Conservation (phyloP, 202 grass and related monocot species). For the Carex arenaria region DNA sequence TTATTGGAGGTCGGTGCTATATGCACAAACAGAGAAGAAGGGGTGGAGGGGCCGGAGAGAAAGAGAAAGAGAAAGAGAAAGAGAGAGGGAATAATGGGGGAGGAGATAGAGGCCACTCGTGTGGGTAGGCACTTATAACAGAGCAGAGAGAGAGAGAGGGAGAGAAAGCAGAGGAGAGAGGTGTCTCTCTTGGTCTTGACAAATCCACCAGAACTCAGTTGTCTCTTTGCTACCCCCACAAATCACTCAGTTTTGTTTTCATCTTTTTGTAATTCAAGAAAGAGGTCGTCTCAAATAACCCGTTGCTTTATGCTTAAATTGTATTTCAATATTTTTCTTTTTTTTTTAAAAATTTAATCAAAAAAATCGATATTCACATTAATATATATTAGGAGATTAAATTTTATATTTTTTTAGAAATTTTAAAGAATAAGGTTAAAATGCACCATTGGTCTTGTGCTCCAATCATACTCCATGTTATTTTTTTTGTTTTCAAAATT, state of each 20-base stretch:
- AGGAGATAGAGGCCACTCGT: slow-evolving; percentile 80
- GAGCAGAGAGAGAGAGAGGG: slow-evolving; percentile 13
- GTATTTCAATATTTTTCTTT: too few relatives aligned
- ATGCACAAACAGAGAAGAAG: background rate
- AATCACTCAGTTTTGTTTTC: background rate
- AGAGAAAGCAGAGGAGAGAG: slow-evolving; percentile 27
- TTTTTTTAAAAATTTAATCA: too few relatives aligned
- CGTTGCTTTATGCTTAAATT: too few relatives aligned
- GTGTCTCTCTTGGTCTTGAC: slow-evolving; percentile 62
- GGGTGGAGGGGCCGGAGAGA: background rate
- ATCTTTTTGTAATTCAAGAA: background rate
- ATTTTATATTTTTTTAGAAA: too few relatives aligned
- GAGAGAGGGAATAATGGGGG: slow-evolving; percentile 24
- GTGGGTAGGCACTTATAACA: slow-evolving; percentile 59
- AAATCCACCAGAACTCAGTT: slow-evolving; percentile 50
- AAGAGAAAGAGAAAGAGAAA: background rate
- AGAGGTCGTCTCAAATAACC: too few relatives aligned
- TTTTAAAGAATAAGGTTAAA: too few relatives aligned
- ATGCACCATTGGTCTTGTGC: too few relatives aligned
- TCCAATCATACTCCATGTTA: too few relatives aligned
- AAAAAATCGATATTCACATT: too few relatives aligned
- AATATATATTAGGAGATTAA: too few relatives aligned
- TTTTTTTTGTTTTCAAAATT: too few relatives aligned
- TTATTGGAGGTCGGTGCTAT: slow-evolving; percentile 4
- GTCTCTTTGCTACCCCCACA: slow-evolving; percentile 27